phyloP scores from a whole-genome alignment of 2,329 filamentous ascomycete genomes.

The Erysiphe pisi region DNA sequence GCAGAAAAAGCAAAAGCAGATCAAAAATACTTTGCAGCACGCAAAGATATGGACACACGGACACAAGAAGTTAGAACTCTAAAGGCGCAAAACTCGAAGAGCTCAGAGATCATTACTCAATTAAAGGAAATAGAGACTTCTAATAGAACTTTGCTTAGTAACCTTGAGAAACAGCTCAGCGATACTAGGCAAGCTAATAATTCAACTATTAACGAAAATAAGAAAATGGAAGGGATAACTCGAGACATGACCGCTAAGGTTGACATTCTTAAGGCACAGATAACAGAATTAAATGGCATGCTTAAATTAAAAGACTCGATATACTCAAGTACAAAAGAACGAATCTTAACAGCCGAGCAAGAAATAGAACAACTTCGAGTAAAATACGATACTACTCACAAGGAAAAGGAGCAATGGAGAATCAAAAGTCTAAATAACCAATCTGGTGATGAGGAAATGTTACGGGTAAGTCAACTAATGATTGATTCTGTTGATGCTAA shows the following conservation, averaged over 20 bases:
- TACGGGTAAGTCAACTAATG: slow-evolving; percentile 57
- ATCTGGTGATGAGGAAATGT: slow-evolving; percentile 70
- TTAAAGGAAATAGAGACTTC: slow-evolving; percentile 81
- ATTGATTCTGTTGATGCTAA: slow-evolving; percentile 35
- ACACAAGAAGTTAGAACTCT: slow-evolving; percentile 69
- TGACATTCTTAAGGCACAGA: slow-evolving; percentile 64
- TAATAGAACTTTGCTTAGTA: slow-evolving; percentile 63
- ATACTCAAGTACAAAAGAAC: slow-evolving; percentile 44
- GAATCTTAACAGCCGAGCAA: slow-evolving; percentile 52
- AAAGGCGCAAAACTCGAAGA: slow-evolving; percentile 74
- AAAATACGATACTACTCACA: slow-evolving; percentile 64
- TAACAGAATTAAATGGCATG: slow-evolving; percentile 62
- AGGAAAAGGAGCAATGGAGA: slow-evolving; percentile 78
- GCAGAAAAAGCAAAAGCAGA: slow-evolving; percentile 95
- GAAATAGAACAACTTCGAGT: slow-evolving; percentile 73
- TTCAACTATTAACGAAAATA: slow-evolving; percentile 60
- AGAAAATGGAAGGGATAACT: slow-evolving; percentile 60
- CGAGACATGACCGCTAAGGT: slow-evolving; percentile 58
- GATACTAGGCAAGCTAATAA: slow-evolving; percentile 71
- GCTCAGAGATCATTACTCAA: slow-evolving; percentile 83
- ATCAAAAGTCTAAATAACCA: slow-evolving; percentile 70
- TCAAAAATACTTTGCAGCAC: slow-evolving; percentile 93
- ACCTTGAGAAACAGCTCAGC: slow-evolving; percentile 80
- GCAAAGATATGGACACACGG: slow-evolving; percentile 83
- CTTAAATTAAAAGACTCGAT: slow-evolving; percentile 64